A percentile compares a stretch with the other conserved stretches of the same genome.
These are phyloP conservation scores for Anethum foeniculum DNA, from an alignment of 140 eudicot species.

Conservation along the genomic window DNA sequence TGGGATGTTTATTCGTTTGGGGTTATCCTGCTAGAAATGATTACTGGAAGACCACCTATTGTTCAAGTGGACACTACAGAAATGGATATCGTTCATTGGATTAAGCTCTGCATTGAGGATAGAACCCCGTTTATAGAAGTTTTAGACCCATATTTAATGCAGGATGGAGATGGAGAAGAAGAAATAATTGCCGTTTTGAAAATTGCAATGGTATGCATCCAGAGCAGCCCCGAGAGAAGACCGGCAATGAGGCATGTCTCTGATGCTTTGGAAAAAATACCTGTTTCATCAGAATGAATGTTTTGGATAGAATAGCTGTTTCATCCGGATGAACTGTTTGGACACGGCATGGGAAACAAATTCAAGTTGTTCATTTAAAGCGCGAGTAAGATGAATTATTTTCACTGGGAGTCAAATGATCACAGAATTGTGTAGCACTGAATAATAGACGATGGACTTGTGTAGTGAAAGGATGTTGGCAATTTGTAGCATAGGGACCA, in stretches of 20 bases:
- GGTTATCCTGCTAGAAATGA: constrained; percentile 71
- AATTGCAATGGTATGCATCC: constrained; percentile 84
- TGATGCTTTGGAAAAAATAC: constrained; percentile 60
- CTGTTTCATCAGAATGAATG: constrained; percentile 12
- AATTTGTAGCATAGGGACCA: not conserved
- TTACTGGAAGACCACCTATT: constrained; percentile 60
- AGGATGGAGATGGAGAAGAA: constrained; percentile 77
- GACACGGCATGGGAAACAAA: not conserved
- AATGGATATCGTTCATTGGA: constrained; percentile 83
- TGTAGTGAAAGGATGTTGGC: not conserved
- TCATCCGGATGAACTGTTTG: constrained; percentile 18
- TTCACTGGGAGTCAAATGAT: not conserved
- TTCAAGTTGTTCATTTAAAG: not conserved
- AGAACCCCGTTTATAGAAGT: constrained; percentile 81
- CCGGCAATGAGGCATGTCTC: constrained; percentile 78
- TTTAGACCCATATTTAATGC: constrained; percentile 51
- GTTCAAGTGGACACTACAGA: constrained; percentile 63
- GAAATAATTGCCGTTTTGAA: constrained; percentile 81
- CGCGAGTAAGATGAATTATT: not conserved
- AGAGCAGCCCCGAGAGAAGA: constrained; percentile 66
- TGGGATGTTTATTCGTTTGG: constrained; percentile 96
- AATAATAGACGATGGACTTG: not conserved
- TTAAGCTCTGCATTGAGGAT: constrained; percentile 83
- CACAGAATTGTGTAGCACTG: not conserved
- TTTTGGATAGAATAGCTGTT: constrained; percentile 46